These are phyloP conservation scores for Phoenix dactylifera DNA, from an alignment of 176 grass and related monocot species.

Conservation along the genomic window DNA sequence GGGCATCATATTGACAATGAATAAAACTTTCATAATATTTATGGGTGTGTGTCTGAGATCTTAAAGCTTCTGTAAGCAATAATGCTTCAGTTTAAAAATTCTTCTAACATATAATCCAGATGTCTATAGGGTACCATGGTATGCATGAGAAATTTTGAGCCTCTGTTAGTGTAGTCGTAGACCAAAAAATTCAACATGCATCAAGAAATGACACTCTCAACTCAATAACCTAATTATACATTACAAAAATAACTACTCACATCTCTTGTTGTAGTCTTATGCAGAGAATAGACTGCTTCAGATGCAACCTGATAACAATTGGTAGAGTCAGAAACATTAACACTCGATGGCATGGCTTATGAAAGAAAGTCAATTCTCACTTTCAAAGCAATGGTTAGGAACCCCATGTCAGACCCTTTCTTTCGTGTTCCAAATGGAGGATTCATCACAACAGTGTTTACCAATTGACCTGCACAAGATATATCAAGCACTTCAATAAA, in stretches of 20 bases:
- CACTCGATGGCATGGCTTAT: not conserved
- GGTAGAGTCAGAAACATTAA: constrained; percentile 14
- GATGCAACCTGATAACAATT: constrained; percentile 55
- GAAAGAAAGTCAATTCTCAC: constrained; percentile 31
- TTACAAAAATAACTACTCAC: constrained; percentile 27
- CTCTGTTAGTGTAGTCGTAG: too few species aligned
- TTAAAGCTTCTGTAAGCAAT: too few species aligned
- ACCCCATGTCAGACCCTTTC: constrained; percentile 84
- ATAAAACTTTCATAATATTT: too few species aligned
- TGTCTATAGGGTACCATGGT: too few species aligned
- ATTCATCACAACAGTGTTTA: constrained; percentile 94
- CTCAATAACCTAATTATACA: not conserved
- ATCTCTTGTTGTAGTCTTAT: constrained; percentile 94
- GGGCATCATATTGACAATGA: too few species aligned
- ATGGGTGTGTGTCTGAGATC: too few species aligned
- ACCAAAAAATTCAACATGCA: too few species aligned
- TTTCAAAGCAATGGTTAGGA: constrained; percentile 75
- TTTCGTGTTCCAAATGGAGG: constrained; percentile 86
- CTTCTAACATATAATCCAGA: too few species aligned
- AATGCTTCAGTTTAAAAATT: too few species aligned
- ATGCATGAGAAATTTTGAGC: too few species aligned
- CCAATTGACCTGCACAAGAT: constrained; percentile 35
- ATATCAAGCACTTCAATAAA: not conserved
- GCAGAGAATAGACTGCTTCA: constrained; percentile 77
- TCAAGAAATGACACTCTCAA: too few species aligned